Evolutionary conservation across 2,329 filamentous ascomycete genomes (phyloP), one percentile per base, ranked within the genome.

Genomic region (Aspergillus vadensis): DNA sequence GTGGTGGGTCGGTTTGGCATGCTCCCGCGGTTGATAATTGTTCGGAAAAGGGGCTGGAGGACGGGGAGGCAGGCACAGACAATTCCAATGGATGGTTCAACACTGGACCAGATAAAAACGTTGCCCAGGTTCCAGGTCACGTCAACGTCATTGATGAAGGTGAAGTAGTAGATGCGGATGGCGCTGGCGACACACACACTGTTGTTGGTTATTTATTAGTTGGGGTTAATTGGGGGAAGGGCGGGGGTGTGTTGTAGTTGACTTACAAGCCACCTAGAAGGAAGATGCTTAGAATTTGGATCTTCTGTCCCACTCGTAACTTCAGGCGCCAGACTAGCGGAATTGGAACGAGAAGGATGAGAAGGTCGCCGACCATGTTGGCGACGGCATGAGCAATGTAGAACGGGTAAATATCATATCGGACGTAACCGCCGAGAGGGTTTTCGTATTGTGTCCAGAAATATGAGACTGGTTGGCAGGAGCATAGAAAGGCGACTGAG

Each of bases 21-120:
- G 15, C 15, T n/a, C 39, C 19, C 7, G 52, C 52, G 52, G n/a
- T 55, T 55, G 15, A 55, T 27, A 12, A 55, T 55, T 5, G 23
- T 55, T 21, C 60, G 64, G 15, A 67, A 52, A 3, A 66, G 59
- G 1, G 62, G 65, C 12, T 60, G 58, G 0, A 69, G 51, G 2
- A 64, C 63, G 1, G 66, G 66, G 9, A 68, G 60, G 43, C 66
- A 68, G 6, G 67, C 66, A 27, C 67, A 61, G 39, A 69, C 61
- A 5, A 68, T 66, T 2, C 65, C 66, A 17, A 67, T 63, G 47
- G 63, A 66, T n/a, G 66, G 65, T 21, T 69, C 66, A 39, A 69
- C 63, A 39, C 57, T 67, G 38, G 66, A 65, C 65, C 66, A 67
- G 41, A 67, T 67, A 38, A 66, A 63, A 0, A 58, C 66, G 36